phyloP scores from a whole-genome alignment of 495 filamentous ascomycete species.

The Penicillium simplicissimum region DNA sequence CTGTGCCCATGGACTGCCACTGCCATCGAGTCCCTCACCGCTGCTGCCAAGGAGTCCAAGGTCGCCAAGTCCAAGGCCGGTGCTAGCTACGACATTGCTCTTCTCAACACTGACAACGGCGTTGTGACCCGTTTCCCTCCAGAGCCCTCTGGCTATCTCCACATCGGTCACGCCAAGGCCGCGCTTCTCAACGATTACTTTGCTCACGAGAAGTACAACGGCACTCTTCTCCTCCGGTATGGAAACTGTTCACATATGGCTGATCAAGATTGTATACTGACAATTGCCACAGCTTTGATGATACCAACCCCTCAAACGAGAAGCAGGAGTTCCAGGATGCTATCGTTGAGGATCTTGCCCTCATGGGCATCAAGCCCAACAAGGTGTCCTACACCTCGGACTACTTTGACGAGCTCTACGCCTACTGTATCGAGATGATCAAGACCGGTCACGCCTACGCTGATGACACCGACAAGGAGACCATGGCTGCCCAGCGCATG shows the following conservation, averaged over 20 bases:
- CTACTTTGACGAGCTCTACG: constrained; percentile 86
- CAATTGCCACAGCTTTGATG: constrained; percentile 59
- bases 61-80: constrained; percentile 77
- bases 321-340: constrained; percentile 89
- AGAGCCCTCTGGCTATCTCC: constrained; percentile 93
- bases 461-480: constrained; percentile 85
- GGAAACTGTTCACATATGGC: background rate
- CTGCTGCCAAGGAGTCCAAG: constrained; percentile 62
- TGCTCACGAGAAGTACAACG: constrained; percentile 83
- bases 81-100: constrained; percentile 85
- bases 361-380: constrained; percentile 87
- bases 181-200: constrained; percentile 94
- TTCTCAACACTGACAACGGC: constrained; percentile 85
- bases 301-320: constrained; percentile 93
- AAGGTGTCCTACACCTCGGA: constrained; percentile 78
- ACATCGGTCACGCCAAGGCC: constrained; percentile 93
- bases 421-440: constrained; percentile 75
- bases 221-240: constrained; percentile 71
- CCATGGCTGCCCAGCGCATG: constrained; percentile 78
- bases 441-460: constrained; percentile 84
- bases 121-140: constrained; percentile 94
- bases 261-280: background rate
- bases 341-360: constrained; percentile 79
- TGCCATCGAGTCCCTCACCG: constrained; percentile 60
- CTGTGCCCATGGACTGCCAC: constrained; percentile 61